A percentile compares a stretch with the other conserved stretches of the same genome.
These are phyloP conservation scores for Aphanomyces stellatus DNA, from an alignment of 352 stramenopile genomes.

Conservation along the genomic window DNA sequence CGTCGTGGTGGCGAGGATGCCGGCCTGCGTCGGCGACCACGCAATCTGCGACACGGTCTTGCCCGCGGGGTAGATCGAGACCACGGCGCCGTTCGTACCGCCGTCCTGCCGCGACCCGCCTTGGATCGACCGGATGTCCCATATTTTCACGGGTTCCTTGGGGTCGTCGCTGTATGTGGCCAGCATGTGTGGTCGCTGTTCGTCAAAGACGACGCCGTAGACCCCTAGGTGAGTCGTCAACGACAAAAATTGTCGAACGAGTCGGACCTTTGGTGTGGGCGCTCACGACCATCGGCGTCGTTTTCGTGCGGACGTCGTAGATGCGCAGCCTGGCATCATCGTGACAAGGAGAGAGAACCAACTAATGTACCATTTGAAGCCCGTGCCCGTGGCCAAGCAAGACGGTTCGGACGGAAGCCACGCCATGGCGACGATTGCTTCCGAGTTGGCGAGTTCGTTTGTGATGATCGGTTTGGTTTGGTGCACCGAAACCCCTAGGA, in stretches of 20 bases:
- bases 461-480: constrained; percentile 41
- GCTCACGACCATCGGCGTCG: constrained; percentile 64
- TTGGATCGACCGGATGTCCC: constrained; percentile 73
- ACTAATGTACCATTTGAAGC: constrained; percentile 57
- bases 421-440: constrained; percentile 68
- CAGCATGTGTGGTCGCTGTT: constrained; percentile 69
- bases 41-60: constrained; percentile 69
- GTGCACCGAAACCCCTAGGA: constrained; percentile 24
- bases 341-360: not conserved
- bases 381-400: constrained; percentile 69
- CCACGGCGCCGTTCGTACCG: constrained; percentile 45
- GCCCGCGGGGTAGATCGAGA: constrained; percentile 63
- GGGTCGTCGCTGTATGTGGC: constrained; percentile 76
- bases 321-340: constrained; percentile 40
- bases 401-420: constrained; percentile 78
- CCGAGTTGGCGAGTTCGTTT: constrained; percentile 76
- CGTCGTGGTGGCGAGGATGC: constrained; percentile 69
- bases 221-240: constrained; percentile 27
- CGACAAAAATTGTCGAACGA: not conserved
- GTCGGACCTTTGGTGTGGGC: constrained; percentile 64
- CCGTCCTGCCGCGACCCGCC: constrained; percentile 35
- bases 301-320: constrained; percentile 63
- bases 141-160: constrained; percentile 78
- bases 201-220: constrained; percentile 71
- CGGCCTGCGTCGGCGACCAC: constrained; percentile 75